A percentile compares a stretch with the other conserved stretches of the same genome.
Conservation (phyloP, 2,329 filamentous ascomycete species). For the Colletotrichum musicola region DNA sequence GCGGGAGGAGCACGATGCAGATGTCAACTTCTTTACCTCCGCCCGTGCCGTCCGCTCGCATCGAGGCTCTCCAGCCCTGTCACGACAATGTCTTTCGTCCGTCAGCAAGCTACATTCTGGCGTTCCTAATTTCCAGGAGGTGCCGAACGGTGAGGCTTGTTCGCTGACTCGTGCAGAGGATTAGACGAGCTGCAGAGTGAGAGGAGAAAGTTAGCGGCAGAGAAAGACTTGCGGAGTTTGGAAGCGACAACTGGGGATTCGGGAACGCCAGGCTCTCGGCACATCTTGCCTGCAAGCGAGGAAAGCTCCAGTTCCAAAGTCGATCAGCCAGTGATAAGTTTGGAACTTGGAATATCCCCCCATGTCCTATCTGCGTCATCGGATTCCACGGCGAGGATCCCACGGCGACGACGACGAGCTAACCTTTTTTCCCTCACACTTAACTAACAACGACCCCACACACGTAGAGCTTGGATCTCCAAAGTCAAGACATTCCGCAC, state of each 20-base stretch:
- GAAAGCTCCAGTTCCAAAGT: slow-evolving; percentile 6
- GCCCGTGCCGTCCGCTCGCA: slow-evolving; percentile 9
- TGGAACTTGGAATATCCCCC: not conserved
- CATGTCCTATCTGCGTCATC: slow-evolving; percentile 22
- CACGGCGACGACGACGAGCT: not conserved
- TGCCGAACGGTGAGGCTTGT: not conserved
- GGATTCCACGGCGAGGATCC: not conserved
- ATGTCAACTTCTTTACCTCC: not conserved
- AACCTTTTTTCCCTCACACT: not conserved
- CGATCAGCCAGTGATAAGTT: not conserved
- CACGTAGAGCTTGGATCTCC: not conserved
- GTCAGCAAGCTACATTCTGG: not conserved
- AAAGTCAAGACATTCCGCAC: not conserved
- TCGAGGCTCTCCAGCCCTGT: not conserved
- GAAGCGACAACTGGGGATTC: not conserved
- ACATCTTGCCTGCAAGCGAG: not conserved
- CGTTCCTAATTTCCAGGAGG: not conserved
- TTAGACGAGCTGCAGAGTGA: not conserved
- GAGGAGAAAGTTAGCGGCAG: not conserved
- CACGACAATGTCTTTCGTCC: no score
- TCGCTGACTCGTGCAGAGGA: slow-evolving; percentile 24
- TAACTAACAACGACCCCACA: no score
- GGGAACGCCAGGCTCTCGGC: no score
- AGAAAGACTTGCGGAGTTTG: not conserved
- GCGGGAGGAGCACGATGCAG: not conserved